These are phyloP conservation scores for Dryadomyces sulphureus DNA, from an alignment of 2,329 filamentous ascomycete genomes.

Conservation along the genomic window DNA sequence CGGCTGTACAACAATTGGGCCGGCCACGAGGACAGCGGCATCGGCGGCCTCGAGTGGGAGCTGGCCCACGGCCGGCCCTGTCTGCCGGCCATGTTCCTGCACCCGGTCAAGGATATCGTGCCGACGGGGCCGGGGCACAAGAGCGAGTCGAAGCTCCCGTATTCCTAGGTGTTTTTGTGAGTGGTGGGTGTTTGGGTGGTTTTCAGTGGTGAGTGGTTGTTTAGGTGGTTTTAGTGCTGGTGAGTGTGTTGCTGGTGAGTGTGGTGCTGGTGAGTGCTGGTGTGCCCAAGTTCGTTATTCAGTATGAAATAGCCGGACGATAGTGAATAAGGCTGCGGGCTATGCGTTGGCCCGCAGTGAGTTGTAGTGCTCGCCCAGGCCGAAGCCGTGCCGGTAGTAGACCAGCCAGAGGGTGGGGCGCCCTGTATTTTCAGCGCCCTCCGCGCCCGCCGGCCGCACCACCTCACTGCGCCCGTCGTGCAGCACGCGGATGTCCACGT, in stretches of 20 bases:
- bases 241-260: no score
- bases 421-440: slow-evolving; percentile 9
- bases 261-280: no score
- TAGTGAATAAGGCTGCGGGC: not conserved
- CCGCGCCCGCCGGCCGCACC: slow-evolving; percentile 40
- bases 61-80: slow-evolving; percentile 38
- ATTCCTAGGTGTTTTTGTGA: slow-evolving; percentile 5
- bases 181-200: not conserved
- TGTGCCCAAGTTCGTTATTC: no score
- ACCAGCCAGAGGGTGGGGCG: slow-evolving; percentile 67
- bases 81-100: slow-evolving; percentile 42
- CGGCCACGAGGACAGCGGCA: slow-evolving; percentile 39
- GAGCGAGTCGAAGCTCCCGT: slow-evolving; percentile 26
- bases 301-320: not conserved
- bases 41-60: slow-evolving; percentile 43
- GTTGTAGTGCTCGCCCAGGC: slow-evolving; percentile 94
- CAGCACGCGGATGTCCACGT: slow-evolving; percentile 67
- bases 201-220: not conserved
- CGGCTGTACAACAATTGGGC: slow-evolving; percentile 49
- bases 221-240: not conserved
- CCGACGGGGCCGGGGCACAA: slow-evolving; percentile 29
- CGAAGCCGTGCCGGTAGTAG: slow-evolving; percentile 89
- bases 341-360: slow-evolving; percentile 53
- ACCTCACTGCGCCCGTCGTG: slow-evolving; percentile 72
- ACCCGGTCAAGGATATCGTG: slow-evolving; percentile 43